phyloP scores from a whole-genome alignment of 345 rosid species.

The Syzygium aromaticum region DNA sequence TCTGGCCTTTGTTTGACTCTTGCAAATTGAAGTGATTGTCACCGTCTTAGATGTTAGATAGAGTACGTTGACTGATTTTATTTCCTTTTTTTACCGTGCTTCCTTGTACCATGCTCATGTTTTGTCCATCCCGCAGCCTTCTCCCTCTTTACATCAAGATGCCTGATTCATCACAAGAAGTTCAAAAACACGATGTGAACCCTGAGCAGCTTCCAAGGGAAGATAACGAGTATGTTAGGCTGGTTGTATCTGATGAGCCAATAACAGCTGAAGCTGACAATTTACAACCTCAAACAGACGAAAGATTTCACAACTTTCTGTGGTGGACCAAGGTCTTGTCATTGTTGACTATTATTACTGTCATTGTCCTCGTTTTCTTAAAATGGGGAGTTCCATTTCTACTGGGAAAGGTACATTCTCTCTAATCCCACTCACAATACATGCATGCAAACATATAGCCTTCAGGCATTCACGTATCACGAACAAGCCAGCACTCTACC shows the following conservation, averaged over 20 bases:
- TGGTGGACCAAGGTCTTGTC: slow-evolving; percentile 67
- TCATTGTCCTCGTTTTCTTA: slow-evolving; percentile 32
- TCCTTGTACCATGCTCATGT: not conserved
- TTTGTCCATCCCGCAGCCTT: not conserved
- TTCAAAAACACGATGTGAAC: not conserved
- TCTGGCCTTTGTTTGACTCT: not conserved
- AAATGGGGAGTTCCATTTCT: slow-evolving; percentile 90
- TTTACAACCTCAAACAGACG: slow-evolving; percentile 17
- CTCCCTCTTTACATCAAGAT: not conserved
- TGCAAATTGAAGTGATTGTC: not conserved
- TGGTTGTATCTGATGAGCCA: slow-evolving; percentile 47
- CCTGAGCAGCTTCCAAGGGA: slow-evolving; percentile 28
- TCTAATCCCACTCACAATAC: not conserved
- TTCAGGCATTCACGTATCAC: not conserved
- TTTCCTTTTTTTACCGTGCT: not conserved
- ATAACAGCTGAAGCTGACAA: slow-evolving; percentile 16
- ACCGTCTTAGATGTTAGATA: not conserved
- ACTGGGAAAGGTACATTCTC: slow-evolving; percentile 43
- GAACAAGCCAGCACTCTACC: not conserved
- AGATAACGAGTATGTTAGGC: slow-evolving; percentile 63
- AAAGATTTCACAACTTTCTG: slow-evolving; percentile 9
- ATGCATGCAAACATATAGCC: not conserved
- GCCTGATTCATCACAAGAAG: not conserved
- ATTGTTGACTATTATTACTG: slow-evolving; percentile 11
- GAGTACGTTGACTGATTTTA: not conserved